Base-by-base conservation (phyloP, 2,329 filamentous ascomycete species). In the Albophoma yamanashiensis region DNA sequence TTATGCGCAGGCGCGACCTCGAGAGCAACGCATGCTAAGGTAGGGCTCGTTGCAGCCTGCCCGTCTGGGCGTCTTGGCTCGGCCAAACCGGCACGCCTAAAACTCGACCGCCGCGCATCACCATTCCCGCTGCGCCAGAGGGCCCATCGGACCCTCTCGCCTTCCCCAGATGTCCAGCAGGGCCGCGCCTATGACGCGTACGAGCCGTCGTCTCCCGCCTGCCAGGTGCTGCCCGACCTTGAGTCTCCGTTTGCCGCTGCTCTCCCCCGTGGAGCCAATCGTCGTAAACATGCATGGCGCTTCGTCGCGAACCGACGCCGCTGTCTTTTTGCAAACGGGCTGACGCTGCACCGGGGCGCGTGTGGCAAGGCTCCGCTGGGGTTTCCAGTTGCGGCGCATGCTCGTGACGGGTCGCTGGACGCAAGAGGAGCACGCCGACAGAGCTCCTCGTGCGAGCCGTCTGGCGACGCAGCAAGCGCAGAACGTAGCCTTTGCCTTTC, bases 1-100 rank as follows among this genome's bases (percentile, higher is more conserved):
- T 31, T 6, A 52, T 52, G 45, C 45, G 17, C 25, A 31, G 47
- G 14, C 34, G 6, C 34, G 9, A 3, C 27, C 27, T 27, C 7
- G 5, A 50, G 45, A 25, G 25, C 45, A 31, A 50, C 25, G 17
- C 2, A 7, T 31, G 25, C 25, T 17, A 14, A 14, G 25, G 17
- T 43, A 7, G 43, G 47, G 27, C 50, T n/a, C 27, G 27, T 40
- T 56, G 45, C 38, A 56, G 52, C 50, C 53, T 56, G 52, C 55
- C 55, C 57, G 42, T 57, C 40, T 38, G 50, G 50, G 45, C 36
- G 55, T 58, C 60, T 60, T 62, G 57, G 58, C 60, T 62, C 60
- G 60, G 58, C 42, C 60, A 52, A 31, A 58, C 52, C 60, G 62
- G 60, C 62, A 61, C 58, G n/a, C 50, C 27, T 45, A 11, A 59